A percentile compares a stretch with the other conserved stretches of the same genome.
phyloP scores from a whole-genome alignment of 345 rosid species.

The Eucalyptus camaldulensis region DNA sequence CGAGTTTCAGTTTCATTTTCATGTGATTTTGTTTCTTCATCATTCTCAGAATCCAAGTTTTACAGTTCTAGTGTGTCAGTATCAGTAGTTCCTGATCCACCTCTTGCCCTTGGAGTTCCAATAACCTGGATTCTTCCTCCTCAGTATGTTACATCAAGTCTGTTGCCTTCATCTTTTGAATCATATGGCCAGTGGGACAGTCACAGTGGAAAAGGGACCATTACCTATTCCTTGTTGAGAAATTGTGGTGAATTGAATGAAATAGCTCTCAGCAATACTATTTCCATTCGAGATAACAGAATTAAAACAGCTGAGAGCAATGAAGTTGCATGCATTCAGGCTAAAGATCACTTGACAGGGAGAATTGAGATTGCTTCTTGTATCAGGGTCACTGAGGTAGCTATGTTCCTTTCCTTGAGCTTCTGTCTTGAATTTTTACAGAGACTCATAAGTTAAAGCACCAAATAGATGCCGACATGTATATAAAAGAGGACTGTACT shows the following conservation, averaged over 20 bases:
- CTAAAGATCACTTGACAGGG: slow-evolving; percentile 73
- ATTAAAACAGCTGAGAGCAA: slow-evolving; percentile 56
- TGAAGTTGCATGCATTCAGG: slow-evolving; percentile 79
- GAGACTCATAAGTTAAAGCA: neutral
- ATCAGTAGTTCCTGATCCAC: slow-evolving; percentile 72
- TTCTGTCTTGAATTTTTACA: neutral
- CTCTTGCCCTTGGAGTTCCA: slow-evolving; percentile 77
- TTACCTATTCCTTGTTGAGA: slow-evolving; percentile 59
- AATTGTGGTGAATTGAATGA: slow-evolving; percentile 37
- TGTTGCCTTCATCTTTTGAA: slow-evolving; percentile 48
- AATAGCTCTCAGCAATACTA: slow-evolving; percentile 18
- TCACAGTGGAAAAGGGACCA: slow-evolving; percentile 45
- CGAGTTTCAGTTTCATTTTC: slow-evolving; percentile 56
- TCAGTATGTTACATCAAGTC: slow-evolving; percentile 54
- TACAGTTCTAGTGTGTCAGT: slow-evolving; percentile 50
- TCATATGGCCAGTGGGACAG: slow-evolving; percentile 38
- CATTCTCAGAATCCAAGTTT: slow-evolving; percentile 48
- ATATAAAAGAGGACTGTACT: neutral
- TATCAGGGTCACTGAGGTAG: slow-evolving; percentile 87
- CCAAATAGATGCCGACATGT: neutral
- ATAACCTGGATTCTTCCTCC: slow-evolving; percentile 94
- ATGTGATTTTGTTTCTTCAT: slow-evolving; percentile 64
- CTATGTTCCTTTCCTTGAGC: neutral
- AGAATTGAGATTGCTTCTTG: slow-evolving; percentile 83
- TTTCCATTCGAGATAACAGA: slow-evolving; percentile 53